Percentiles rank a stretch among this genome's conserved stretches.
phyloP scores from a whole-genome alignment of 73 alveolate genomes.

The Paramecium tetraurelia region DNA sequence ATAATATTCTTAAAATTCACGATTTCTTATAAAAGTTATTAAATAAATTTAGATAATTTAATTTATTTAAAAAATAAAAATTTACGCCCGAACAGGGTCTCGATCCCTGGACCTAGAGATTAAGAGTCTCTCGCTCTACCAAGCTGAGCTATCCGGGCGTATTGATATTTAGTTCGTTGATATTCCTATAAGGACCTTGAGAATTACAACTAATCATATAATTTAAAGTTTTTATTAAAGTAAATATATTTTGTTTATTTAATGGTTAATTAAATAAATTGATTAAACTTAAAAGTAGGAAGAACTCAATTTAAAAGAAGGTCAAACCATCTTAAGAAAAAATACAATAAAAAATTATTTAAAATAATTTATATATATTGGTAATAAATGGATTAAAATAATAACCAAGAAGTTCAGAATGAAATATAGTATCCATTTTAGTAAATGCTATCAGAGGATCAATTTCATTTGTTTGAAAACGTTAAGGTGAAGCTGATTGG shows the following conservation, averaged over 20 bases:
- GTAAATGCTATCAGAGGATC: background rate
- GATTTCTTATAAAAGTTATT: background rate
- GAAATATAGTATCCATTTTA: background rate
- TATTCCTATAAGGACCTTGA: background rate
- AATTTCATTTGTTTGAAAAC: background rate
- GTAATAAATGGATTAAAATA: background rate
- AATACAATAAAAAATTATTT: background rate
- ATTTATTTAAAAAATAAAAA: background rate
- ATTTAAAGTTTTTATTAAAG: background rate
- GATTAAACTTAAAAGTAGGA: background rate
- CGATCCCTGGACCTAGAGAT: conserved; percentile 62
- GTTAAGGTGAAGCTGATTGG: background rate
- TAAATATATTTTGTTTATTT: background rate
- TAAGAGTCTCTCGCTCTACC: conserved; percentile 62
- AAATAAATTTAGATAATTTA: too few relatives aligned
- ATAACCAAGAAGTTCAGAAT: background rate
- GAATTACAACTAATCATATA: background rate
- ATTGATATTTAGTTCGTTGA: background rate
- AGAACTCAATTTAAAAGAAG: background rate
- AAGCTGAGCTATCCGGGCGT: conserved; percentile 59
- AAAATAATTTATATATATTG: background rate
- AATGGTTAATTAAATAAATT: too few relatives aligned
- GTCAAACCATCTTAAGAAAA: background rate
- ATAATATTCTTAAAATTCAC: too few relatives aligned
- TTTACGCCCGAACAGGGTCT: conserved; percentile 60